Evolutionary conservation across 1,284 basidiomycete genomes (phyloP).

Genomic region (Tylopilus sp.): DNA sequence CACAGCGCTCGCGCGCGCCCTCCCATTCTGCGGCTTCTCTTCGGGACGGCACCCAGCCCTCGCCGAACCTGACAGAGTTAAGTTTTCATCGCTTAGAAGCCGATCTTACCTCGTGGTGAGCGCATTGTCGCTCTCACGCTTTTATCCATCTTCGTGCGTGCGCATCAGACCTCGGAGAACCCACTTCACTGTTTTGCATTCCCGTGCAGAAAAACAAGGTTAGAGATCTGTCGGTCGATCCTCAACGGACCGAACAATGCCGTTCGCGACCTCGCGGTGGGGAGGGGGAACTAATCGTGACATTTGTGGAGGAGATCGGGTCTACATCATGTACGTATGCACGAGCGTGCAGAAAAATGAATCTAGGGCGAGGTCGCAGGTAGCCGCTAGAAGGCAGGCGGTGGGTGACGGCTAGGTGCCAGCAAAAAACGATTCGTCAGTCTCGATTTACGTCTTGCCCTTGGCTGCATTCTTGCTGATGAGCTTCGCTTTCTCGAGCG

Average conservation of each 20-base stretch:
- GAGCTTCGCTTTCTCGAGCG: slow-evolving; percentile 89
- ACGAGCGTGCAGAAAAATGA: slow-evolving; percentile 13
- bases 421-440: not conserved
- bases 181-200: slow-evolving; percentile 12
- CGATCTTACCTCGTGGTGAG: slow-evolving; percentile 23
- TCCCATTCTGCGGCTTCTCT: no score
- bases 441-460: slow-evolving; percentile 47
- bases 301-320: slow-evolving; percentile 13
- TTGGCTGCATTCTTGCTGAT: slow-evolving; percentile 75
- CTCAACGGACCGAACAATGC: slow-evolving; percentile 3
- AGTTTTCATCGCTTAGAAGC: slow-evolving; percentile 13
- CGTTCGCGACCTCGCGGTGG: slow-evolving; percentile 14
- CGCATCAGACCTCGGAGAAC: slow-evolving; percentile 28
- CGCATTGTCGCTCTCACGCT: slow-evolving; percentile 22
- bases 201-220: slow-evolving; percentile 8
- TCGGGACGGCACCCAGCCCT: no score
- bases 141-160: slow-evolving; percentile 8
- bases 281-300: slow-evolving; percentile 11
- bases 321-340: slow-evolving; percentile 20
- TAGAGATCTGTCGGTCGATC: slow-evolving; percentile 24
- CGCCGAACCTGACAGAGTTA: slow-evolving; percentile 25
- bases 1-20: no score
- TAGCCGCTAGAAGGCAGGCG: slow-evolving; percentile 8
- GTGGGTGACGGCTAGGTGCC: slow-evolving; percentile 4
- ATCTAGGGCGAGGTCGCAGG: slow-evolving; percentile 10